Percentiles rank a stretch among this genome's conserved stretches.
Evolutionary conservation across 2,329 filamentous ascomycete genomes (phyloP).

Genomic region (Xylariaceae sp.): DNA sequence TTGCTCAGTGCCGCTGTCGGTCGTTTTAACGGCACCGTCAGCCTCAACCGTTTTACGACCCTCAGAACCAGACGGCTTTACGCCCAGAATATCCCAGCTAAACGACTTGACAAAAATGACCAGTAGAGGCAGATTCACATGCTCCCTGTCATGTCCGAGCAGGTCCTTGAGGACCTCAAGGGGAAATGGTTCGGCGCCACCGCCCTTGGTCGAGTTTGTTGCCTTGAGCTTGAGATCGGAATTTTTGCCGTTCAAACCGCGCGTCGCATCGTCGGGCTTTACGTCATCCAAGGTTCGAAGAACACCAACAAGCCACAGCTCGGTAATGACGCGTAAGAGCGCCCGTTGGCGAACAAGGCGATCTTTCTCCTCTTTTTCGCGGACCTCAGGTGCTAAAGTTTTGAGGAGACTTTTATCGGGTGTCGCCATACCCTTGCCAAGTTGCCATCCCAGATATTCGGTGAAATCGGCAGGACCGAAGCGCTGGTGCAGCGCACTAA

Average conservation of each 20-base stretch:
- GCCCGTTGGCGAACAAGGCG: constrained; percentile 79
- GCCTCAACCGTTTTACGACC: constrained; percentile 80
- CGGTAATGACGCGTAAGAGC: constrained; percentile 83
- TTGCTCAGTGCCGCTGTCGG: constrained; percentile 43
- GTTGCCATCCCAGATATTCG: constrained; percentile 82
- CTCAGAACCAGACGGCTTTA: constrained; percentile 65
- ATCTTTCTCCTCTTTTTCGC: constrained; percentile 94
- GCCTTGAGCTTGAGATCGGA: constrained; percentile 54
- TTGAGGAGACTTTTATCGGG: constrained; percentile 84
- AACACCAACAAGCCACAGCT: constrained; percentile 90
- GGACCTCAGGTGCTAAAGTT: constrained; percentile 68
- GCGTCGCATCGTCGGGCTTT: constrained; percentile 58
- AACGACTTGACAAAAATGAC: constrained; percentile 96
- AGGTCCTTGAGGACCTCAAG: constrained; percentile 97
- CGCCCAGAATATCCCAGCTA: constrained; percentile 88
- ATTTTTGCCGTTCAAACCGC: constrained; percentile 57
- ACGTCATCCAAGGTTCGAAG: constrained; percentile 72
- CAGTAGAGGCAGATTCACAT: constrained; percentile 82
- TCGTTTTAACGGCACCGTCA: constrained; percentile 60
- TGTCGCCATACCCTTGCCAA: constrained; percentile 85
- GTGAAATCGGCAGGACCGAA: constrained; percentile 91
- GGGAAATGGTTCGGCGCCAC: constrained; percentile 83
- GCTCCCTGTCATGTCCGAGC: constrained; percentile 87
- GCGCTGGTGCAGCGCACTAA: constrained; percentile 90
- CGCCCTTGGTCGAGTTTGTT: constrained; percentile 52